Evolutionary conservation across 192 early-diverging fungal species (phyloP).

Genomic region (Linnemannia exigua): DNA sequence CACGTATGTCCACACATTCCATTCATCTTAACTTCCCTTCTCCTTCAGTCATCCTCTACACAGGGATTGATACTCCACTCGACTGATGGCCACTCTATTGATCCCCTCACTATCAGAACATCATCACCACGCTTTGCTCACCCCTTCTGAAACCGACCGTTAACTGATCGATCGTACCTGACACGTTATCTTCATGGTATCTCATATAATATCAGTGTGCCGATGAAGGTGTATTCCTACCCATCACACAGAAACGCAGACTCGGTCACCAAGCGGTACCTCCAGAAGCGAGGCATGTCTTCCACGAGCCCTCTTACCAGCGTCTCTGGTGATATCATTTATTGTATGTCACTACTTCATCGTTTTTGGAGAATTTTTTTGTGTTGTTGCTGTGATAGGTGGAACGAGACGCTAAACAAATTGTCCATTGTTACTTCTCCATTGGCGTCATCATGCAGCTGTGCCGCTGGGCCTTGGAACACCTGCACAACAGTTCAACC

Average conservation of each 20-base stretch:
- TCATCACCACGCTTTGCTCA: background rate
- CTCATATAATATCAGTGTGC: too few species aligned
- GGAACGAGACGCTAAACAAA: background rate
- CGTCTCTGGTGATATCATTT: conserved; percentile 24
- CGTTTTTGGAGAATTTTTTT: background rate
- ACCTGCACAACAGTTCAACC: conserved; percentile 73
- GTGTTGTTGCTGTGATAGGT: background rate
- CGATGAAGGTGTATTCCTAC: conserved; percentile 11
- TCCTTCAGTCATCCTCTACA: background rate
- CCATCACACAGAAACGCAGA: conserved; percentile 20
- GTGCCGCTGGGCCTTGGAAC: conserved; percentile 70
- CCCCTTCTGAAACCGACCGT: background rate
- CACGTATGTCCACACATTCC: conserved; percentile 22
- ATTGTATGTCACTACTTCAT: conserved; percentile 28
- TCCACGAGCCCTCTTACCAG: conserved; percentile 23
- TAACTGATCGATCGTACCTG: background rate
- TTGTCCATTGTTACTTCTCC: too few species aligned
- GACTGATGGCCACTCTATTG: background rate
- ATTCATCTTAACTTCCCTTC: background rate
- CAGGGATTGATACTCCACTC: background rate
- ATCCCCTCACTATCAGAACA: background rate
- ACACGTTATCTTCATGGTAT: background rate
- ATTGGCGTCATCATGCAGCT: conserved; percentile 18
- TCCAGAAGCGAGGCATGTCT: conserved; percentile 26
- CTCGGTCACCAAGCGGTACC: conserved; percentile 22